Conservation (phyloP, 2,329 filamentous ascomycete genomes). For the Pseudogymnoascus sp. region DNA sequence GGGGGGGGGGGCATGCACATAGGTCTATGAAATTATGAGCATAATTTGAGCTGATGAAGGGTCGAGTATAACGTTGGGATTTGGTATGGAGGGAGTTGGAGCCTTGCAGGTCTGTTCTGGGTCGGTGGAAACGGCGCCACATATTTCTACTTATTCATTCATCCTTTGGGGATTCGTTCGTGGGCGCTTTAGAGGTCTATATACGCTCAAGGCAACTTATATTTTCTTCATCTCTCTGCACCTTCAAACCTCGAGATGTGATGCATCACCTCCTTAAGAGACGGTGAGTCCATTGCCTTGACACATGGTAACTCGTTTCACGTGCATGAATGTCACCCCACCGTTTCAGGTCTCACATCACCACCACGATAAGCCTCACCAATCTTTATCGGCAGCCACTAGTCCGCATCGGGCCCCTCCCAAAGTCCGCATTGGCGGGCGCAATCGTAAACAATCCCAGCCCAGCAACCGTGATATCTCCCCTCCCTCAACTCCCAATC, state of each 20-base stretch:
- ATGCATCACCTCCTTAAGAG: neutral
- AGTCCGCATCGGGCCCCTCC: neutral
- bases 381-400: neutral
- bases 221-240: neutral
- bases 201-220: neutral
- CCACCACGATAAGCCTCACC: neutral
- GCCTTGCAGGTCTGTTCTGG: neutral
- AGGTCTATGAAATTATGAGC: neutral
- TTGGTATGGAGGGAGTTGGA: neutral
- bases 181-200: neutral
- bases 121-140: neutral
- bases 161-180: neutral
- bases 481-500: neutral
- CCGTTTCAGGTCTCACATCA: neutral
- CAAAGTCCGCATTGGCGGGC: neutral
- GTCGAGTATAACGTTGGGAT: neutral
- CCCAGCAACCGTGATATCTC: neutral
- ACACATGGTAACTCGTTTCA: neutral
- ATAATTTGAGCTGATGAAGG: neutral
- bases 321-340: neutral
- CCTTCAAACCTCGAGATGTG: neutral
- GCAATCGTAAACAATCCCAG: neutral
- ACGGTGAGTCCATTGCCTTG: neutral
- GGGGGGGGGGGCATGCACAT: neutral
- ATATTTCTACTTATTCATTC: neutral